Evolutionary conservation across 306 rosid species (phyloP).

Genomic region (Malus sylvestris): DNA sequence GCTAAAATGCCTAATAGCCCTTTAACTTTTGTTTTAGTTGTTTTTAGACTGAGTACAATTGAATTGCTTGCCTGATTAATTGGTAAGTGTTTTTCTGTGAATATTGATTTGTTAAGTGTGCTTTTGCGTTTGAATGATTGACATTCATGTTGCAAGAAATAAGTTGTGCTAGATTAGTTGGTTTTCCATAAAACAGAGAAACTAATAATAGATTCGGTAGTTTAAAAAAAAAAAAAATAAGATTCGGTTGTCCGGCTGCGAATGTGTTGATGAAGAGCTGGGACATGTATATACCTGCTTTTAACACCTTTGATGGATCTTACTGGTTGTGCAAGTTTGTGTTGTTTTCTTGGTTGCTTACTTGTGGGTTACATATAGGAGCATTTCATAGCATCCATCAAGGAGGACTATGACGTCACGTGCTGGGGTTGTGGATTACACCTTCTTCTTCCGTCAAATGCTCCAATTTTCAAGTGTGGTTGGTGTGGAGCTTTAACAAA

Average conservation of each 20-base stretch:
- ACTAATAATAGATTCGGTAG: background rate
- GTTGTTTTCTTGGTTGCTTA: slow-evolving; percentile 35
- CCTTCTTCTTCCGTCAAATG: slow-evolving; percentile 53
- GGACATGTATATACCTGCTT: background rate
- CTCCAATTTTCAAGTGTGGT: slow-evolving; percentile 79
- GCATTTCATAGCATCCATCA: slow-evolving; percentile 36
- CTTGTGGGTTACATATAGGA: slow-evolving; percentile 62
- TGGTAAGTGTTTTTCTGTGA: background rate
- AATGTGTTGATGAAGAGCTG: background rate
- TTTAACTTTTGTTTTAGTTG: background rate
- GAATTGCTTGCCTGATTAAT: background rate
- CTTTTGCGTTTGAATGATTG: background rate
- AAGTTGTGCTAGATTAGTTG: background rate
- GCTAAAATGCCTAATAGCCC: no score
- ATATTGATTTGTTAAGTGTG: background rate
- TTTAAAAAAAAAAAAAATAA: no score
- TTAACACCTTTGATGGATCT: background rate
- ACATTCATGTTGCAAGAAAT: background rate
- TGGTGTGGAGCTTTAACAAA: slow-evolving; percentile 97
- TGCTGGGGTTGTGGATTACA: slow-evolving; percentile 98
- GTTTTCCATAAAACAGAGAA: background rate
- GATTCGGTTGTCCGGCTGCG: background rate
- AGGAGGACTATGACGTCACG: slow-evolving; percentile 50
- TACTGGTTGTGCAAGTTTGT: background rate
- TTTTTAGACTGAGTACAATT: background rate